Base-by-base conservation (phyloP, 2,329 filamentous ascomycete species). In the Diaporthe nobilis region DNA sequence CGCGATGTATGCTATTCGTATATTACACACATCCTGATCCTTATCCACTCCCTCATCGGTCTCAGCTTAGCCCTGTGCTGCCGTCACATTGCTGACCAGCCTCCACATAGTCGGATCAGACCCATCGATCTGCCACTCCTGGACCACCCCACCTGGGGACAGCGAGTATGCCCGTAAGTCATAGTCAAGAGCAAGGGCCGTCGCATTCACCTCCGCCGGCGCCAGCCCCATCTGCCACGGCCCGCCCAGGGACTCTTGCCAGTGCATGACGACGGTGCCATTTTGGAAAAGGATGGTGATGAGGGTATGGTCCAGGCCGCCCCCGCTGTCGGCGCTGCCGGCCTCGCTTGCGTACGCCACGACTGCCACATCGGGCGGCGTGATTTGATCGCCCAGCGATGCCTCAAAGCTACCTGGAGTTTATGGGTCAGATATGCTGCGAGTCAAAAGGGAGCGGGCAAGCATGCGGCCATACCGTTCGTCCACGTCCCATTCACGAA, bases 51-150 rank as follows among this genome's bases (percentile, higher is more conserved):
- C 13, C 39, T 28, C 8, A 1, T 42, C 37, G 37, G 37, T 39
- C 37, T 39, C 37, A 39, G 37, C 37, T 39, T 39, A 70, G 8
- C 15, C 5, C 37, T 20, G 7, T 12, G 53, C 28, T 10, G 22
- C 53, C 31, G 71, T 72, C 34, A 72, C 44, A 39, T 72, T 63
- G 20, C 57, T 42, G 9, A 58, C n/a, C 44, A 51, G 42, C 3
- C 9, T 51, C 71, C 71, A 72, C 28, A 47, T 3, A 39, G 71
- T 53, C 31, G 71, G 71, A 10, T 63, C 25, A 22, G 44, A 53
- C 57, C 71, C 47, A 42, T 72, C 44, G 28, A 72, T 63, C 44
- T 61, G 55, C 71, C 71, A 72, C 42, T 72, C 71, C 44, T 63
- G 71, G 71, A 72, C 53, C 4, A 31, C 9, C 15, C 58, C 58